Evolutionary conservation across 805 yeast species (phyloP).

Genomic region (Suhomyces sp.): DNA sequence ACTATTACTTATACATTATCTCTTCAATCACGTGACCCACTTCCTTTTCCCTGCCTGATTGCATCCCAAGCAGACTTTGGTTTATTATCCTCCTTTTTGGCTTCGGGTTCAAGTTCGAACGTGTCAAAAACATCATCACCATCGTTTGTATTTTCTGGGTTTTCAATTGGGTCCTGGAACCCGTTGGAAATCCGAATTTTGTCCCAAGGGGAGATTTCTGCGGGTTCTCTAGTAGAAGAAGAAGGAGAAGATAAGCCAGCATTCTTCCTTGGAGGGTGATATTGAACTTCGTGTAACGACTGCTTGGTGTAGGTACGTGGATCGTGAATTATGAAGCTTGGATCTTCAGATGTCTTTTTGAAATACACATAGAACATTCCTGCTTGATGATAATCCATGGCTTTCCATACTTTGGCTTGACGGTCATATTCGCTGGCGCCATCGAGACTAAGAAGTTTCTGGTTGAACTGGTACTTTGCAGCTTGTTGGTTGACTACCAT

Average conservation of each 20-base stretch:
- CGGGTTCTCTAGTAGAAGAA: too few species aligned
- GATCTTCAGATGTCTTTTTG: constrained; percentile 20
- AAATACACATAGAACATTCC: constrained; percentile 33
- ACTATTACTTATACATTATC: too few species aligned
- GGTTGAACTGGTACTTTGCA: constrained; percentile 21
- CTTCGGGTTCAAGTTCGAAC: neutral
- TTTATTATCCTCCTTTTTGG: constrained; percentile 1
- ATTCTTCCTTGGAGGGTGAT: constrained; percentile 9
- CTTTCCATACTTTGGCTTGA: constrained; percentile 33
- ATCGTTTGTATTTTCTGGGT: neutral
- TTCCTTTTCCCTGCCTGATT: constrained; percentile 12
- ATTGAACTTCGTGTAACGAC: constrained; percentile 29
- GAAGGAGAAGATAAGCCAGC: too few species aligned
- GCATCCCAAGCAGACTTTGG: constrained; percentile 23
- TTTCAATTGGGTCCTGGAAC: constrained; percentile 13
- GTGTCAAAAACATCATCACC: neutral
- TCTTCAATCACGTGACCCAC: too few species aligned
- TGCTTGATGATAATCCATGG: constrained; percentile 36
- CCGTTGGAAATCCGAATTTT: constrained; percentile 35
- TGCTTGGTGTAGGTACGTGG: constrained; percentile 27
- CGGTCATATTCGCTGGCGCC: constrained; percentile 13
- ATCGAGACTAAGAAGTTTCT: constrained; percentile 18
- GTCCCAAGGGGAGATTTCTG: constrained; percentile 31
- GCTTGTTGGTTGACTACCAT: constrained; percentile 25
- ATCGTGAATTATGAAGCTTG: constrained; percentile 20